Conservation (phyloP, 495 filamentous ascomycete species). For the Penicillium turbatum region DNA sequence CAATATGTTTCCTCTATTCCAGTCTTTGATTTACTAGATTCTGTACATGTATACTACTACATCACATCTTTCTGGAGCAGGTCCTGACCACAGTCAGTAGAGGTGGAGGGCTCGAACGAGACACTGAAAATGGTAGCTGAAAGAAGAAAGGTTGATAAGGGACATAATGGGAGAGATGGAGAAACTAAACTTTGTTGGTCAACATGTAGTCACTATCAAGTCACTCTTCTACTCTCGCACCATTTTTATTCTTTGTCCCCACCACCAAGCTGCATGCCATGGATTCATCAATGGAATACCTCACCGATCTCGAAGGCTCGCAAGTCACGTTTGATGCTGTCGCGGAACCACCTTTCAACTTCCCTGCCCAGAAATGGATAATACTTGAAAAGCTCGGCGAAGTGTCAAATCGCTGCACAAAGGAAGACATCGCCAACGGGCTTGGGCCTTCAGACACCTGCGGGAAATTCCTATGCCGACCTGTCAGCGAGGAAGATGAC, state of each 20-base stretch:
- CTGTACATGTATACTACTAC: slow-evolving; percentile 5
- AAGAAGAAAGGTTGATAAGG: slow-evolving; percentile 4
- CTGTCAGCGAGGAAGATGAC: slow-evolving; percentile 1
- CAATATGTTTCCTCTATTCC: slow-evolving; percentile 3
- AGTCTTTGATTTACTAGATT: not conserved
- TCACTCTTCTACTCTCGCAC: slow-evolving; percentile 6
- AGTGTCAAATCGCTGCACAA: not conserved
- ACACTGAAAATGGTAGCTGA: not conserved
- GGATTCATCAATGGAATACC: slow-evolving; percentile 6
- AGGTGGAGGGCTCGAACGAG: not conserved
- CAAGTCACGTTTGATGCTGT: slow-evolving; percentile 6
- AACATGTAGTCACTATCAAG: slow-evolving; percentile 1
- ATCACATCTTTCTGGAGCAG: too few relatives aligned
- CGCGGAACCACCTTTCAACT: slow-evolving; percentile 6
- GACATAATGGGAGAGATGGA: not conserved
- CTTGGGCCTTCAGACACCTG: not conserved
- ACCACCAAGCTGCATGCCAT: slow-evolving; percentile 10
- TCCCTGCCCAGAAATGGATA: slow-evolving; percentile 6
- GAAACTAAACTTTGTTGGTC: slow-evolving; percentile 3
- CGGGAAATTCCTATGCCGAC: slow-evolving; percentile 4
- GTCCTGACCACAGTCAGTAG: too few relatives aligned
- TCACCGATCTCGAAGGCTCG: slow-evolving; percentile 4
- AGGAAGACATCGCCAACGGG: slow-evolving; percentile 3
- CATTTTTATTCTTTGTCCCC: not conserved
- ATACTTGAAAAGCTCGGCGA: slow-evolving; percentile 7